Conservation (phyloP, 2,329 filamentous ascomycete species). For the Fusarium sp. region DNA sequence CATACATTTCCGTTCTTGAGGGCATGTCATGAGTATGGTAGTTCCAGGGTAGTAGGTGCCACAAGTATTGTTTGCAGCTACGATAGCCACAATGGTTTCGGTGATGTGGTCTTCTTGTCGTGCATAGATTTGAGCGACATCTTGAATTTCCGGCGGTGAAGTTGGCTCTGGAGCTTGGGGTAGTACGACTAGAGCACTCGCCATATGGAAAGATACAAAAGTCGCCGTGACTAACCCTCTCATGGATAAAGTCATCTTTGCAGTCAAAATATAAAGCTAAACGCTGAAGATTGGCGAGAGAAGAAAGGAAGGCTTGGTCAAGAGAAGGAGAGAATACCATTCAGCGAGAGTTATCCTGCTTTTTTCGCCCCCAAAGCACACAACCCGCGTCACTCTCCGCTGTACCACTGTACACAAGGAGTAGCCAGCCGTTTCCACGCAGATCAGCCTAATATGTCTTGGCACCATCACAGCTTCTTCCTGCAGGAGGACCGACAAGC, state of each 20-base stretch:
- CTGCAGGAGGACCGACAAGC: not conserved
- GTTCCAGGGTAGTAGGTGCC: conserved; percentile 9
- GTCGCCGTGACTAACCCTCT: not conserved
- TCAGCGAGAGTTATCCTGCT: not conserved
- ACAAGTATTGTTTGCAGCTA: conserved; percentile 24
- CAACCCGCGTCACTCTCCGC: not conserved
- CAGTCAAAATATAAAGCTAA: not conserved
- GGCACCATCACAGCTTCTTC: not conserved
- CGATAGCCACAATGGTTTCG: conserved; percentile 6
- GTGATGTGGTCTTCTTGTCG: conserved; percentile 9
- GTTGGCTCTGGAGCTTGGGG: conserved; percentile 28
- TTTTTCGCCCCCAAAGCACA: not conserved
- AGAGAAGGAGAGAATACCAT: not conserved
- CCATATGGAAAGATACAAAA: conserved; percentile 12
- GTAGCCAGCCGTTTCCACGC: not conserved
- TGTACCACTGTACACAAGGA: not conserved
- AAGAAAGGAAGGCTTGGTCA: too few species aligned
- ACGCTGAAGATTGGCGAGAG: not conserved
- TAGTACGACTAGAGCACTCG: conserved; percentile 16
- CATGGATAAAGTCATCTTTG: not conserved
- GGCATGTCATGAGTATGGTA: too few species aligned
- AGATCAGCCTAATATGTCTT: not conserved
- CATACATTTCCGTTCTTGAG: too few species aligned
- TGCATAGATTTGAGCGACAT: conserved; percentile 4
- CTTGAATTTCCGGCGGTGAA: conserved; percentile 2